Conservation (phyloP, 768 basidiomycete genomes). For the Holtermannia corniformis region DNA sequence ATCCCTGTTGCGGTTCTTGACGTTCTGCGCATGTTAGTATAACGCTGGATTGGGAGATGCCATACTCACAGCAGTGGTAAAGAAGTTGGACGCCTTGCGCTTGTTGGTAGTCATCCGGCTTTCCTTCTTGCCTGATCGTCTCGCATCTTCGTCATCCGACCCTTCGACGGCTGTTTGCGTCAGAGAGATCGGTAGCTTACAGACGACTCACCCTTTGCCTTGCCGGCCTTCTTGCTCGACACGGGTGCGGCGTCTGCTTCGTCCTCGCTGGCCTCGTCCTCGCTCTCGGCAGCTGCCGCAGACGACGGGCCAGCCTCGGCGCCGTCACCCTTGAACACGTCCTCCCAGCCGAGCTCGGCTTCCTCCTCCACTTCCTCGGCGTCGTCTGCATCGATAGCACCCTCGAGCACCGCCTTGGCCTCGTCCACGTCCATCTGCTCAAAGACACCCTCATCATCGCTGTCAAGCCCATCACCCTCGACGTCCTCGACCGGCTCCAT, state of each 20-base stretch:
- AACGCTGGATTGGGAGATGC: neutral
- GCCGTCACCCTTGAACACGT: slow-evolving; percentile 55
- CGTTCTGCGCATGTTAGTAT: slow-evolving; percentile 20
- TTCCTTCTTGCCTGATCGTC: slow-evolving; percentile 49
- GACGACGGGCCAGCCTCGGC: slow-evolving; percentile 47
- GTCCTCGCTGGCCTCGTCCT: slow-evolving; percentile 26
- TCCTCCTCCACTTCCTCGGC: slow-evolving; percentile 43
- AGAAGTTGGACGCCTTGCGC: slow-evolving; percentile 87
- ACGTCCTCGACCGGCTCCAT: slow-evolving; percentile 22
- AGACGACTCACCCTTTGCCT: slow-evolving; percentile 19
- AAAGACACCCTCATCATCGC: slow-evolving; percentile 36
- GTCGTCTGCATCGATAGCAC: too few species aligned
- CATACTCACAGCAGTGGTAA: slow-evolving; percentile 49
- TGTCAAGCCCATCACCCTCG: slow-evolving; percentile 29
- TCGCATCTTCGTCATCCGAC: slow-evolving; percentile 47
- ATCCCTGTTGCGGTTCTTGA: slow-evolving; percentile 41
- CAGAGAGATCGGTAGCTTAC: neutral
- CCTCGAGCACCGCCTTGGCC: slow-evolving; percentile 36
- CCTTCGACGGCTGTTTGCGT: slow-evolving; percentile 43
- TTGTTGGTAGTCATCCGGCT: slow-evolving; percentile 90
- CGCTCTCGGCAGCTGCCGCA: slow-evolving; percentile 31
- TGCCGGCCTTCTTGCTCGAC: slow-evolving; percentile 24
- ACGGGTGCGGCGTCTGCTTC: slow-evolving; percentile 11
- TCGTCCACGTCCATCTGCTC: slow-evolving; percentile 25
- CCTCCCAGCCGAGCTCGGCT: slow-evolving; percentile 63